Evolutionary conservation across 352 stramenopile genomes (phyloP), one percentile per base, ranked within the genome.

Genomic region (Elongisporangium undulatum): DNA sequence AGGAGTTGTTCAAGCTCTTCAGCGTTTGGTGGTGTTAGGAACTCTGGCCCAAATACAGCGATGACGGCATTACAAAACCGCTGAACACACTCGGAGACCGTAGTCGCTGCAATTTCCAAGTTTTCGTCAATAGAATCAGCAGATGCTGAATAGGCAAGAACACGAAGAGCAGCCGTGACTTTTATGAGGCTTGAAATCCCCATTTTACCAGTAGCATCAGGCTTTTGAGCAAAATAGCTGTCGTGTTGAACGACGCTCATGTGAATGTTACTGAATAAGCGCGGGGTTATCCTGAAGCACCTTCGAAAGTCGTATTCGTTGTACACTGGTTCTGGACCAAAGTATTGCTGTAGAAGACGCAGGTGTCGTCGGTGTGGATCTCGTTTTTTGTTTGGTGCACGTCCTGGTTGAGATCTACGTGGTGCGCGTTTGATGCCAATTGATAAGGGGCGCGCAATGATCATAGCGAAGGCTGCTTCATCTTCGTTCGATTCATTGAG

Each of bases 301-400:
- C 17, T 53, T n/a, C 49, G 49, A 17, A 53, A 53, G 17, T n/a
- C 49, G 49, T 21, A 21, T 7, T 7, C 16, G 49, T 53, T 53
- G 17, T 53, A 8, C 7, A 53, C 24, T 53, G 16, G 49, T 24
- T 53, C 17, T 53, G 17, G 49, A 10, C 49, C 49, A n/a, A 53
- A 53, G 24, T 53, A 53, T 53, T 53, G 49, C 7, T n/a, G 49
- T 53, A 53, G 16, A 17, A 53, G 49, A 10, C 49, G 16, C 10
- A 53, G 7, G 16, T 53, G 49, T 17, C 49, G 20, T 19, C 49
- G 8, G 24, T 10, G 6, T 7, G 16, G 49, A 17, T 53, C 49
- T 53, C 49, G 49, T 6, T 53, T 53, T 17, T 53, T 53, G 49
- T 53, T 53, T 53, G 49, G 49, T n/a, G 49, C 49, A 7, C 49